Evolutionary conservation across 2,329 filamentous ascomycete genomes (phyloP).

Genomic region (Fusarium sublunatum): DNA sequence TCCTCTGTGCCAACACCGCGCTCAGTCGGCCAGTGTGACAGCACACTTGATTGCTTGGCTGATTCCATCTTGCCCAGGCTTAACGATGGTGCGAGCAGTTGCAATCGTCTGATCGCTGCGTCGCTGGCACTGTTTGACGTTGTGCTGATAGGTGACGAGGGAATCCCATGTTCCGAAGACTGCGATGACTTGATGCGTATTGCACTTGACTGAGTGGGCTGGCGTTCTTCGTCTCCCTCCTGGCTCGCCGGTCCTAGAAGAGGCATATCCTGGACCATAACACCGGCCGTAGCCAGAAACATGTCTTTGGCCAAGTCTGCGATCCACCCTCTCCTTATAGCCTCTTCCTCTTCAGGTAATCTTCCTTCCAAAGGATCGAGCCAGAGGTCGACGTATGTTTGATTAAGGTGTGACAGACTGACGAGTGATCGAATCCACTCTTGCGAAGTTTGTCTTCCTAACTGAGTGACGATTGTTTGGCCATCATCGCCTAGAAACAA

Average conservation of each 20-base stretch:
- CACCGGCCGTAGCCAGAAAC: slow-evolving; percentile 51
- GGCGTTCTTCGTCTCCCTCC: slow-evolving; percentile 13
- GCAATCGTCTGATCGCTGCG: slow-evolving; percentile 50
- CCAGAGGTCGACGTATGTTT: slow-evolving; percentile 50
- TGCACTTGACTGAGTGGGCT: slow-evolving; percentile 27
- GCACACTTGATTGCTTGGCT: slow-evolving; percentile 46
- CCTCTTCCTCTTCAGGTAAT: slow-evolving; percentile 43
- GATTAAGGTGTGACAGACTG: slow-evolving; percentile 45
- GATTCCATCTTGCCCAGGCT: slow-evolving; percentile 42
- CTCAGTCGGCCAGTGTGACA: slow-evolving; percentile 55
- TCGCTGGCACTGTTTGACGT: slow-evolving; percentile 36
- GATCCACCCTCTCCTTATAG: slow-evolving; percentile 45
- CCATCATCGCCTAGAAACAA: slow-evolving; percentile 46
- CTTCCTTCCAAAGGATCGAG: slow-evolving; percentile 43
- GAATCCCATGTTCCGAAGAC: slow-evolving; percentile 31
- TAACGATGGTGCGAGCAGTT: slow-evolving; percentile 50
- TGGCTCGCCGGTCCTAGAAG: slow-evolving; percentile 44
- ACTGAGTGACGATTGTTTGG: slow-evolving; percentile 47
- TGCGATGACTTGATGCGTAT: slow-evolving; percentile 44
- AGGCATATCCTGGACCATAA: slow-evolving; percentile 50
- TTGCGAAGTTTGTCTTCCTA: slow-evolving; percentile 42
- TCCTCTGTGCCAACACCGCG: slow-evolving; percentile 50
- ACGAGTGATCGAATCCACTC: slow-evolving; percentile 43
- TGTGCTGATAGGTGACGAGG: slow-evolving; percentile 37
- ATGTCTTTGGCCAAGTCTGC: slow-evolving; percentile 50